Percentiles rank a stretch among this genome's conserved stretches.
These are phyloP conservation scores for Flaveria trinervia DNA, from an alignment of 129 eudicot species.

Conservation along the genomic window DNA sequence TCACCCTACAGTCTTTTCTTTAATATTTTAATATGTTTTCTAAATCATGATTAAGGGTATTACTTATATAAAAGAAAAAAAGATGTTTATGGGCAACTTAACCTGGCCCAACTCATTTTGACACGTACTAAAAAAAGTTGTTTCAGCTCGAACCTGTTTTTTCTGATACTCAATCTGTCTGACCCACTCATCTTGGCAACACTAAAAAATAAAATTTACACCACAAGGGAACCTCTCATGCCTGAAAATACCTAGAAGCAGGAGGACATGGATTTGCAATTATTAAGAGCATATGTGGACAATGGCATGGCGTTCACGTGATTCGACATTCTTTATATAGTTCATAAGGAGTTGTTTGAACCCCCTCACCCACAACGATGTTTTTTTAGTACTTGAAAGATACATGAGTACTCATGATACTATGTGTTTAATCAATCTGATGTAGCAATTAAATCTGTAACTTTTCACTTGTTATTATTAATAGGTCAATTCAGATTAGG, in stretches of 20 bases:
- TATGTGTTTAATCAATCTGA: background rate
- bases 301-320: slow-evolving; percentile 52
- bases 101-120: background rate
- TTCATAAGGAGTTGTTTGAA: slow-evolving; percentile 52
- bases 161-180: background rate
- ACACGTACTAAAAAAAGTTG: background rate
- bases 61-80: too few species aligned
- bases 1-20: background rate
- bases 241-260: slow-evolving; percentile 89
- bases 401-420: background rate
- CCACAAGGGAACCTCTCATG: slow-evolving; percentile 8
- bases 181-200: background rate
- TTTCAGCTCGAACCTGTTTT: background rate
- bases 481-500: background rate
- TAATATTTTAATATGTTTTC: background rate
- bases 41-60: background rate
- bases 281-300: slow-evolving; percentile 71
- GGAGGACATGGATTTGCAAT: slow-evolving; percentile 88
- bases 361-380: slow-evolving; percentile 52
- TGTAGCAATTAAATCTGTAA: background rate
- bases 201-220: background rate
- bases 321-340: slow-evolving; percentile 74
- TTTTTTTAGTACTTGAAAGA: slow-evolving; percentile 59
- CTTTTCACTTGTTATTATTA: background rate
- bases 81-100: background rate